Conservation (phyloP, 2,329 filamentous ascomycete species). For the Neofusicoccum parvum region DNA sequence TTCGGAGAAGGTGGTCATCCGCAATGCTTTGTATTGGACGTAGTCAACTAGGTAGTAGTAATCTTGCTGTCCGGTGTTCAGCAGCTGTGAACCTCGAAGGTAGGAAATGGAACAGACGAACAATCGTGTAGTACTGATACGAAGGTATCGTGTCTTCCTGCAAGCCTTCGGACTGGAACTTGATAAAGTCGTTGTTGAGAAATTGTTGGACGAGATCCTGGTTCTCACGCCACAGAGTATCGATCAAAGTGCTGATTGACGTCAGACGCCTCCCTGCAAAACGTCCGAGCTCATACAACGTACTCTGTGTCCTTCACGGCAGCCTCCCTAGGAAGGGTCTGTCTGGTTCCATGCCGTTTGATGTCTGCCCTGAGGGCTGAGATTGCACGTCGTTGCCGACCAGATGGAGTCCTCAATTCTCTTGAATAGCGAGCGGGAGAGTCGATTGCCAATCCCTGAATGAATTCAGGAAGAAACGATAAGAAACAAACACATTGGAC, state of each 20-base stretch:
- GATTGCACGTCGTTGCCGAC: not conserved
- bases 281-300: not conserved
- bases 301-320: not conserved
- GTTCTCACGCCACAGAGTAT: not conserved
- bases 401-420: too few species aligned
- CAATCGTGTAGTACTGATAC: not conserved
- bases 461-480: not conserved
- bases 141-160: not conserved
- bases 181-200: not conserved
- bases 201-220: not conserved
- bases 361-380: not conserved
- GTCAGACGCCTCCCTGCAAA: not conserved
- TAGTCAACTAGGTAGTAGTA: conserved; percentile 3
- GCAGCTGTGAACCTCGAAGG: not conserved
- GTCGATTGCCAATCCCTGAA: not conserved
- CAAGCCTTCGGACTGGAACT: not conserved
- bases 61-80: not conserved
- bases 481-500: too few species aligned
- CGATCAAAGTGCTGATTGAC: not conserved
- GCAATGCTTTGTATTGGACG: not conserved
- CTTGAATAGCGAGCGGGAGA: not conserved
- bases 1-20: conserved; percentile 2
- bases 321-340: not conserved
- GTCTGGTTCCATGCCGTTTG: not conserved
- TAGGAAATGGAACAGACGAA: not conserved